Conservation (phyloP, 768 basidiomycete species). For the Lactarius vividus region DNA sequence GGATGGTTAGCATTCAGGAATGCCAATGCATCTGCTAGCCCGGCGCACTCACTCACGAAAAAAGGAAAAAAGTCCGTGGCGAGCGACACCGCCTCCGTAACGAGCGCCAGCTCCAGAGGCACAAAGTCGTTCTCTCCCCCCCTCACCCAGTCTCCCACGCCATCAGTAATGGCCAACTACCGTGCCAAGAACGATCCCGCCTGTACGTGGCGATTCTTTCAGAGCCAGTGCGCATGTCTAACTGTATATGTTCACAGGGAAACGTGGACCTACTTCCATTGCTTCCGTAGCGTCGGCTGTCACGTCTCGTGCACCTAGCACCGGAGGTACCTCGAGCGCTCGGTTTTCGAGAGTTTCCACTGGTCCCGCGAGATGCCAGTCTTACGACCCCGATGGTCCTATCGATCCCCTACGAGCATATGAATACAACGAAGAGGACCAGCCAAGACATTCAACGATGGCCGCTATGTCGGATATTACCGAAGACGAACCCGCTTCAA, state of each 20-base stretch:
- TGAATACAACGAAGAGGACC: slow-evolving; percentile 8
- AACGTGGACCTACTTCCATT: not conserved
- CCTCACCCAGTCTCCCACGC: not conserved
- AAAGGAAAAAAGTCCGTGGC: not conserved
- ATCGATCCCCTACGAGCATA: not conserved
- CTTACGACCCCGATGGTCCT: not conserved
- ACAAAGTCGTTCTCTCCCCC: not conserved
- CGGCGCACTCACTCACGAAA: not conserved
- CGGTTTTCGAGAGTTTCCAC: not conserved
- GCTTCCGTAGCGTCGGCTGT: not conserved
- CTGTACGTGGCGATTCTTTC: not conserved
- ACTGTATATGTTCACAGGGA: not conserved
- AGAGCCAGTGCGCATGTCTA: not conserved
- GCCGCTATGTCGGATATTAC: not conserved
- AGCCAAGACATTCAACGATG: not conserved
- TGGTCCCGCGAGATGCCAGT: not conserved
- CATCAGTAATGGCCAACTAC: not conserved
- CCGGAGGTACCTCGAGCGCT: not conserved
- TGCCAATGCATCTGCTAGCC: not conserved
- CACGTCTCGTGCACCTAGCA: not conserved
- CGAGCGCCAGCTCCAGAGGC: not conserved
- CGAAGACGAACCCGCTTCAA: not conserved
- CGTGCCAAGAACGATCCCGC: not conserved
- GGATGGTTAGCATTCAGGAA: slow-evolving; percentile 25
- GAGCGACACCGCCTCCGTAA: not conserved